Conservation (phyloP, 2,329 filamentous ascomycete genomes). For the Herpomyces periplanetae region DNA sequence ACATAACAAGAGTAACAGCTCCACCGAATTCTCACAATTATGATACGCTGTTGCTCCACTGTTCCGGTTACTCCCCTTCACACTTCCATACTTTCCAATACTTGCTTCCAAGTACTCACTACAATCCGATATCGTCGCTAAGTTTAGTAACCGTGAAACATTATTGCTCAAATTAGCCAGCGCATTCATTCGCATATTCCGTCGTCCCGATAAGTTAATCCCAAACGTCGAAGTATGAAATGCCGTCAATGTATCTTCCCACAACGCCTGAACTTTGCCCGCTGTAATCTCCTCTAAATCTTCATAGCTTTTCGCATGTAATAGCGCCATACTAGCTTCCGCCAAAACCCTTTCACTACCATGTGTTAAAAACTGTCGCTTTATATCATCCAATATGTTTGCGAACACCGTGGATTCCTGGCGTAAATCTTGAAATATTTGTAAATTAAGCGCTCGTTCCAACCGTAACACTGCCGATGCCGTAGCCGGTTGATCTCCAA, state of each 20-base stretch:
- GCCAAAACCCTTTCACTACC: constrained; percentile 46
- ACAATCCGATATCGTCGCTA: constrained; percentile 41
- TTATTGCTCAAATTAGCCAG: constrained; percentile 31
- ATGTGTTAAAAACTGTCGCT: constrained; percentile 73
- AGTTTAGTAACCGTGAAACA: constrained; percentile 36
- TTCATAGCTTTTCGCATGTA: constrained; percentile 51
- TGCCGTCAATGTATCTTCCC: constrained; percentile 41
- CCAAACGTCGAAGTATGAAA: constrained; percentile 21
- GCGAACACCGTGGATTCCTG: constrained; percentile 49
- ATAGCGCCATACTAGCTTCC: constrained; percentile 40
- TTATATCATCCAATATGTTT: constrained; percentile 52
- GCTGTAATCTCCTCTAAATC: constrained; percentile 59
- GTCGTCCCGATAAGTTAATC: constrained; percentile 27
- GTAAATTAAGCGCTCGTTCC: constrained; percentile 49
- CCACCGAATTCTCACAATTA: no score
- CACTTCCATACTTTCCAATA: constrained; percentile 7
- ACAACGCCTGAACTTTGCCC: constrained; percentile 35
- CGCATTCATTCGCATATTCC: constrained; percentile 20
- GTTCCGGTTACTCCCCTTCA: constrained; percentile 4
- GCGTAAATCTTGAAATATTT: constrained; percentile 52
- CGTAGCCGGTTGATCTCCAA: constrained; percentile 51
- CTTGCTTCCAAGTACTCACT: constrained; percentile 26
- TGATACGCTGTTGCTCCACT: constrained; percentile 9
- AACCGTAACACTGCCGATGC: constrained; percentile 51
- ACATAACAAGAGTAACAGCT: no score